phyloP scores from a whole-genome alignment of 805 yeast genomes.

The Yarrowia divulgata region DNA sequence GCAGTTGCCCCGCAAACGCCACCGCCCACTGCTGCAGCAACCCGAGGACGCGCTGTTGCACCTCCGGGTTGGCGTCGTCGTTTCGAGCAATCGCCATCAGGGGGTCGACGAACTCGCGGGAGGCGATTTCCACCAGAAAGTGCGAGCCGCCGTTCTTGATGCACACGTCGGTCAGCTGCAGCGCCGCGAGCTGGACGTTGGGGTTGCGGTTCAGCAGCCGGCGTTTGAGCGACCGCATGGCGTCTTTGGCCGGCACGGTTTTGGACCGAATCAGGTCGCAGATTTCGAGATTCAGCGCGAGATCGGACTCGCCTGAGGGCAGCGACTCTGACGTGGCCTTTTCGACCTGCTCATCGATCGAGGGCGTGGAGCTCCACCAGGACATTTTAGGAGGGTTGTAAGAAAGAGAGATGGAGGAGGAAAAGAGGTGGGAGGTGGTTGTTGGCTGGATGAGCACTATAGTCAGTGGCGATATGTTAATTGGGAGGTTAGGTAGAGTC shows the following conservation, averaged over 20 bases:
- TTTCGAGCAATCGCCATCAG: slow-evolving; percentile 47
- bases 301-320: slow-evolving; percentile 88
- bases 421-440: no score
- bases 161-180: slow-evolving; percentile 82
- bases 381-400: slow-evolving; percentile 44
- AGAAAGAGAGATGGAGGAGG: not conserved
- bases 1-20: slow-evolving; percentile 72
- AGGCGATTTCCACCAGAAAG: slow-evolving; percentile 77
- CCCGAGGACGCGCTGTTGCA: slow-evolving; percentile 66
- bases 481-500: slow-evolving; percentile 30
- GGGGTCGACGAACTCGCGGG: slow-evolving; percentile 86
- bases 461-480: slow-evolving; percentile 13
- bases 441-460: no score
- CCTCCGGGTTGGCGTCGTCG: slow-evolving; percentile 51
- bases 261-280: slow-evolving; percentile 87
- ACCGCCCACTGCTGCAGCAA: slow-evolving; percentile 79
- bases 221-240: slow-evolving; percentile 83
- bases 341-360: slow-evolving; percentile 68
- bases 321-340: slow-evolving; percentile 88
- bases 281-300: slow-evolving; percentile 74
- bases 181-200: slow-evolving; percentile 74
- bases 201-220: slow-evolving; percentile 78
- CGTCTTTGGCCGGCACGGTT: slow-evolving; percentile 76
- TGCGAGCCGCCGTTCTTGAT: slow-evolving; percentile 92
- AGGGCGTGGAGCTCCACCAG: slow-evolving; percentile 51